phyloP scores from a whole-genome alignment of 2,329 filamentous ascomycete genomes.

The Pyrenophora graminea region DNA sequence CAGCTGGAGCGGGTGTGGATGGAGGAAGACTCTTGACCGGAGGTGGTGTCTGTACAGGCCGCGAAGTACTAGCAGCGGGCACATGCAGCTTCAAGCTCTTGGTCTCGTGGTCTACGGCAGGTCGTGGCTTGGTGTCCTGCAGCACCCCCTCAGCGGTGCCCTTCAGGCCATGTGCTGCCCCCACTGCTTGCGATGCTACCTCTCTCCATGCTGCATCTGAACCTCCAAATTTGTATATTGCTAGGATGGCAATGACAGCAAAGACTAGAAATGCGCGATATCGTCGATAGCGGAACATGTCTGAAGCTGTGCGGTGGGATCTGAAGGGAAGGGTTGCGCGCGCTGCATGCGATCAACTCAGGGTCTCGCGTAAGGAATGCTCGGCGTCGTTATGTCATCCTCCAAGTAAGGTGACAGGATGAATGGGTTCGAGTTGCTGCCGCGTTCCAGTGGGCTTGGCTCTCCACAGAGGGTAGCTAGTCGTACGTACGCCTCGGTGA shows the following conservation, averaged over 20 bases:
- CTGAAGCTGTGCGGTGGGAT: slow-evolving; percentile 11
- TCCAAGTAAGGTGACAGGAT: slow-evolving; percentile 1
- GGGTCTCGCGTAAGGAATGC: not conserved
- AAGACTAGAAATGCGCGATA: slow-evolving; percentile 65
- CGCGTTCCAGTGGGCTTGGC: slow-evolving; percentile 30
- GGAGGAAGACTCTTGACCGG: slow-evolving; percentile 28
- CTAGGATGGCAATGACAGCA: slow-evolving; percentile 59
- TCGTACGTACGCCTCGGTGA: slow-evolving; percentile 21
- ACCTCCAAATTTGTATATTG: slow-evolving; percentile 57
- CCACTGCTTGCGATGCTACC: slow-evolving; percentile 27
- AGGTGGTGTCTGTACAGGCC: slow-evolving; percentile 34
- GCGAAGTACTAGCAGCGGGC: slow-evolving; percentile 34
- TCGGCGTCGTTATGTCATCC: slow-evolving; percentile 12
- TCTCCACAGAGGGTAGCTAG: slow-evolving; percentile 17
- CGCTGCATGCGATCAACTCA: slow-evolving; percentile 9
- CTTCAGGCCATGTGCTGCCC: slow-evolving; percentile 22
- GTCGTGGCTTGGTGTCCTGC: slow-evolving; percentile 25
- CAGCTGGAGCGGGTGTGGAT: slow-evolving; percentile 14
- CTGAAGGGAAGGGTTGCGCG: slow-evolving; percentile 13
- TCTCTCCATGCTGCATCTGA: slow-evolving; percentile 49
- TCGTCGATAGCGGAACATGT: slow-evolving; percentile 63
- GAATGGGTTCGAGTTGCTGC: slow-evolving; percentile 12
- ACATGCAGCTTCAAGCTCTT: slow-evolving; percentile 39
- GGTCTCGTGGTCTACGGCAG: slow-evolving; percentile 39
- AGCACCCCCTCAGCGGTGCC: slow-evolving; percentile 21